phyloP scores from a whole-genome alignment of 2,329 filamentous ascomycete genomes.

The Penicillium rolfsii region DNA sequence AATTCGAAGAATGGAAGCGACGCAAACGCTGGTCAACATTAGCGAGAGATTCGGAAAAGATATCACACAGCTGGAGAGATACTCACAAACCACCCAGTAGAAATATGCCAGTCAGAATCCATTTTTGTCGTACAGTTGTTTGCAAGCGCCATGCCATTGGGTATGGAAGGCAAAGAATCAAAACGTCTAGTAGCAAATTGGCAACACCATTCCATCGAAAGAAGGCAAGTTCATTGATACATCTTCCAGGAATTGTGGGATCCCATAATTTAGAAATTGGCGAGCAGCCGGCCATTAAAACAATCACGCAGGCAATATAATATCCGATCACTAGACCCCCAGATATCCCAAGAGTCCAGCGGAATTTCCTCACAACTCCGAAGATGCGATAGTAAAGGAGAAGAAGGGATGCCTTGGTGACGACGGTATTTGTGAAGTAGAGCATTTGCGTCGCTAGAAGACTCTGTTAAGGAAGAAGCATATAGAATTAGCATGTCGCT shows the following conservation, averaged over 20 bases:
- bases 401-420: constrained; percentile 32
- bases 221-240: constrained; percentile 30
- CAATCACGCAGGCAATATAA: constrained; percentile 28
- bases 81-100: constrained; percentile 33
- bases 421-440: constrained; percentile 31
- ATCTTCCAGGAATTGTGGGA: constrained; percentile 21
- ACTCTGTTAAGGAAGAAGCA: constrained; percentile 18
- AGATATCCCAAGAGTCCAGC: constrained; percentile 25
- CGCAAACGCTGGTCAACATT: constrained; percentile 25
- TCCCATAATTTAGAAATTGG: constrained; percentile 32
- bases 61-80: neutral
- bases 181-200: constrained; percentile 32
- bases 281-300: constrained; percentile 26
- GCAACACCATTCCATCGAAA: constrained; percentile 33
- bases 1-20: constrained; percentile 33
- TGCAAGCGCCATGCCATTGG: constrained; percentile 34
- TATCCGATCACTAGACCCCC: constrained; percentile 24
- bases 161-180: constrained; percentile 34
- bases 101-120: constrained; percentile 30
- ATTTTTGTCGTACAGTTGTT: constrained; percentile 27
- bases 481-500: neutral
- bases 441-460: constrained; percentile 31
- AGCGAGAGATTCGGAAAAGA: neutral
- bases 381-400: constrained; percentile 38
- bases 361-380: constrained; percentile 29